Conservation (phyloP, 805 yeast species). For the Teunomyces gatunensis region DNA sequence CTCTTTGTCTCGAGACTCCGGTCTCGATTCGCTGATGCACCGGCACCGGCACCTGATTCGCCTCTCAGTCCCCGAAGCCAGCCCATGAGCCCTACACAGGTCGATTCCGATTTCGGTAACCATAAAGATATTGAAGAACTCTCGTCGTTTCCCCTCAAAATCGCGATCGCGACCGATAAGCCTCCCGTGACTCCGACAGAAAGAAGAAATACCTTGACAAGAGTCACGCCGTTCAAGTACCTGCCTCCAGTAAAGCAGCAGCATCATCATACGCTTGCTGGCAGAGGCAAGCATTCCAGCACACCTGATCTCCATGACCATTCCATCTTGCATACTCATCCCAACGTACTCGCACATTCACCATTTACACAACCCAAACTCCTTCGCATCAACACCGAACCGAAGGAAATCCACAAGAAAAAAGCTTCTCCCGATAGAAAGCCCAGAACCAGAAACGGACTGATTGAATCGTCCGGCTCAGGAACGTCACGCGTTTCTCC, state of each 20-base stretch:
- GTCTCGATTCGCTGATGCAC: background rate
- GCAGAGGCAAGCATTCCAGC: conserved; percentile 10
- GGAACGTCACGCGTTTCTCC: background rate
- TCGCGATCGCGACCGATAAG: background rate
- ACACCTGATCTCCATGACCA: conserved; percentile 15
- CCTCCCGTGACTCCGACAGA: conserved; percentile 1
- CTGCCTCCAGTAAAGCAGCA: background rate
- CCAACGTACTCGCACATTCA: no score
- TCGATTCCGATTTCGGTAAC: background rate
- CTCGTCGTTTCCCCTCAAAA: background rate
- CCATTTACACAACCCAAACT: conserved; percentile 13
- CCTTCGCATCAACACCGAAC: conserved; percentile 15
- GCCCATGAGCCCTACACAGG: background rate
- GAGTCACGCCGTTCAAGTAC: conserved; percentile 21
- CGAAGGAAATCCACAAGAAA: conserved; percentile 2
- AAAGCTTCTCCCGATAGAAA: conserved; percentile 4
- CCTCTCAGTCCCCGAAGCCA: background rate
- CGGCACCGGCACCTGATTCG: background rate
- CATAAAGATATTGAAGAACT: background rate
- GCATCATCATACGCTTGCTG: background rate
- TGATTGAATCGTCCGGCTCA: conserved; percentile 4
- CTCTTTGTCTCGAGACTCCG: conserved; percentile 6
- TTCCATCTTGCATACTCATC: background rate
- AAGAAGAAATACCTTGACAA: conserved; percentile 19
- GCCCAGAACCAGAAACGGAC: conserved; percentile 3